phyloP scores from a whole-genome alignment of 2,329 filamentous ascomycete species.

The Fusarium sp. region DNA sequence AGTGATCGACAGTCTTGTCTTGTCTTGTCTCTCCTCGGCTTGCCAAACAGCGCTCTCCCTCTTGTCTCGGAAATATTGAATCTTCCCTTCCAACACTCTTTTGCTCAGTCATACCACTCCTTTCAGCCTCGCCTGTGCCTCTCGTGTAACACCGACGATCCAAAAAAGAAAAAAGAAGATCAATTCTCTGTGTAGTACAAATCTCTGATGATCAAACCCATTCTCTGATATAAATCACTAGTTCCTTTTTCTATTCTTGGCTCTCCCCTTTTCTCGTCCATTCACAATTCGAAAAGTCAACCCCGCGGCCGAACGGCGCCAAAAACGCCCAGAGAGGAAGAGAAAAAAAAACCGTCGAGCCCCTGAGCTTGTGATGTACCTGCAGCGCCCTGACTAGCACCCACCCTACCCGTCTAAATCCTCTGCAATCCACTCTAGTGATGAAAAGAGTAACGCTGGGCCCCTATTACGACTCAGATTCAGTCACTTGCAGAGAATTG shows the following conservation, averaged over 20 bases:
- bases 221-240: background rate
- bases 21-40: slow-evolving; percentile 1
- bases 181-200: background rate
- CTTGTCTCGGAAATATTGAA: slow-evolving; percentile 11
- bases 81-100: too few species aligned
- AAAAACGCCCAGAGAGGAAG: slow-evolving; percentile 3
- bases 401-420: background rate
- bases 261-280: slow-evolving; percentile 19
- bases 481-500: background rate
- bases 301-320: slow-evolving; percentile 28
- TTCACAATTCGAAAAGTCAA: slow-evolving; percentile 1
- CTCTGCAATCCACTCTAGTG: background rate
- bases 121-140: background rate
- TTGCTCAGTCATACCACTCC: too few species aligned
- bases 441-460: slow-evolving; percentile 12
- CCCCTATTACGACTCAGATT: slow-evolving; percentile 5
- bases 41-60: background rate
- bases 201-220: background rate
- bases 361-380: slow-evolving; percentile 23
- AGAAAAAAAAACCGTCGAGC: slow-evolving; percentile 10
- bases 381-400: slow-evolving; percentile 4
- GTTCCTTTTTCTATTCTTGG: slow-evolving; percentile 3
- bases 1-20: slow-evolving; percentile 20
- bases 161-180: background rate
- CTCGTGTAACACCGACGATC: background rate